phyloP scores from a whole-genome alignment of 2,329 filamentous ascomycete species.

The Cryphonectria radicalis region DNA sequence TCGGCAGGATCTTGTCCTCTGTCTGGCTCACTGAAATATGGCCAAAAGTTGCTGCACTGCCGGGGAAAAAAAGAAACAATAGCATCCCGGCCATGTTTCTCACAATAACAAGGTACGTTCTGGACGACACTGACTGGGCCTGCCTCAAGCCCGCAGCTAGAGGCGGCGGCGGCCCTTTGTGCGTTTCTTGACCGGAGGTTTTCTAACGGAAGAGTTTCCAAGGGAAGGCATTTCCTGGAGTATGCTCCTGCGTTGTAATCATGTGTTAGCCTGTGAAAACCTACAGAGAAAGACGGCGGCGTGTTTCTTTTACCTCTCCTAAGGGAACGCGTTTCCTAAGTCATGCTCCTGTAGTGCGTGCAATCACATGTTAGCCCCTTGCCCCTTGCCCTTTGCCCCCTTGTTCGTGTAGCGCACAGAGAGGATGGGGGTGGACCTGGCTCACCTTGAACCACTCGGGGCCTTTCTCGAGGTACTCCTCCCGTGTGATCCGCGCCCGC shows the following conservation, averaged over 20 bases:
- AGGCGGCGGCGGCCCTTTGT: background rate
- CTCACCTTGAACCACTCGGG: slow-evolving; percentile 87
- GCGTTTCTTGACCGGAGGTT: background rate
- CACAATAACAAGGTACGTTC: background rate
- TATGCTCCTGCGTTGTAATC: background rate
- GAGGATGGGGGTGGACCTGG: slow-evolving; percentile 22
- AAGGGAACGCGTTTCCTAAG: slow-evolving; percentile 59
- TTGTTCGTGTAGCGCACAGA: background rate
- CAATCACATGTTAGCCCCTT: background rate
- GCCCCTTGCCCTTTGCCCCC: background rate
- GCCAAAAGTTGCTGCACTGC: background rate
- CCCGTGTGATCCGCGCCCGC: slow-evolving; percentile 70
- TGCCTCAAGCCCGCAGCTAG: background rate
- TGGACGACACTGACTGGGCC: background rate
- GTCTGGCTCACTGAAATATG: too few relatives aligned
- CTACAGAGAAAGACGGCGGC: background rate
- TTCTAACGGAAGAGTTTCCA: background rate
- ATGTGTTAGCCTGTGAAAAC: background rate
- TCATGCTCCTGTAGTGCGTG: slow-evolving; percentile 53
- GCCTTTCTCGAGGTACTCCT: slow-evolving; percentile 91
- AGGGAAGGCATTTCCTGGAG: background rate
- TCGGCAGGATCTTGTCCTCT: background rate
- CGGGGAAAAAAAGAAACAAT: background rate
- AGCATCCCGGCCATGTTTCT: background rate
- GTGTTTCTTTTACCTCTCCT: slow-evolving; percentile 7